Evolutionary conservation across 148 eudicot genomes (phyloP).

Genomic region (Chenopodium berlandieri): DNA sequence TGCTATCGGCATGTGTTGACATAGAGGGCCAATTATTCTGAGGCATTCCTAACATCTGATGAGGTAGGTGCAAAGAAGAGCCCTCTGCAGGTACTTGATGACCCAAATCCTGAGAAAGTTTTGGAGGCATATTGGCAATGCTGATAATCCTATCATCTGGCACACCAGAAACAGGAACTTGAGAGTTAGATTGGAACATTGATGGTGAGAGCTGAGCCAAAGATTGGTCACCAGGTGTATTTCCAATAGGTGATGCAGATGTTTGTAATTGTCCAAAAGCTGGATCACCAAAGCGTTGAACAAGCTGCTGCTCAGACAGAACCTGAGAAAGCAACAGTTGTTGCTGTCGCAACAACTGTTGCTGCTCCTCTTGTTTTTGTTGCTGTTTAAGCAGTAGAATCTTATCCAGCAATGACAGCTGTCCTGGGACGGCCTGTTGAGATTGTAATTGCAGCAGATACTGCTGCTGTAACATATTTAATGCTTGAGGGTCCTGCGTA

Average conservation of each 20-base stretch:
- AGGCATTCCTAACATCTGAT: conserved; percentile 46
- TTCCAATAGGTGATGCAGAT: conserved; percentile 45
- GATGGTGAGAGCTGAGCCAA: conserved; percentile 41
- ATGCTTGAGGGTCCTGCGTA: conserved; percentile 71
- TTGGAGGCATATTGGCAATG: conserved; percentile 34
- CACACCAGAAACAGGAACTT: conserved; percentile 38
- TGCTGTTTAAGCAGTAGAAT: conserved; percentile 75
- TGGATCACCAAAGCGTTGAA: conserved; percentile 47
- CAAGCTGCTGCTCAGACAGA: conserved; percentile 58
- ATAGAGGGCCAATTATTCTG: conserved; percentile 38
- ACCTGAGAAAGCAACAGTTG: conserved; percentile 77
- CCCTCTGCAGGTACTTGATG: conserved; percentile 38
- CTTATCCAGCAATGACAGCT: conserved; percentile 65
- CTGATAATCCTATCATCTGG: conserved; percentile 37
- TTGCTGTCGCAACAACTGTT: conserved; percentile 59
- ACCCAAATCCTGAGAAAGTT: conserved; percentile 36
- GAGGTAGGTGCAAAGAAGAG: conserved; percentile 55
- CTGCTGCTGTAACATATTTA: conserved; percentile 79
- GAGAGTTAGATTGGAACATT: conserved; percentile 49
- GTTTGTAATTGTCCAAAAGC: conserved; percentile 50
- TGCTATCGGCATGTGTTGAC: conserved; percentile 33
- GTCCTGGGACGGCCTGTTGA: conserved; percentile 50
- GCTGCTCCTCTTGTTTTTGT: conserved; percentile 84
- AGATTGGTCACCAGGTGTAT: conserved; percentile 35
- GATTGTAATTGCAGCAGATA: conserved; percentile 70